These are phyloP conservation scores for Sedum album DNA, from an alignment of 164 flowering plant species.

Conservation along the genomic window DNA sequence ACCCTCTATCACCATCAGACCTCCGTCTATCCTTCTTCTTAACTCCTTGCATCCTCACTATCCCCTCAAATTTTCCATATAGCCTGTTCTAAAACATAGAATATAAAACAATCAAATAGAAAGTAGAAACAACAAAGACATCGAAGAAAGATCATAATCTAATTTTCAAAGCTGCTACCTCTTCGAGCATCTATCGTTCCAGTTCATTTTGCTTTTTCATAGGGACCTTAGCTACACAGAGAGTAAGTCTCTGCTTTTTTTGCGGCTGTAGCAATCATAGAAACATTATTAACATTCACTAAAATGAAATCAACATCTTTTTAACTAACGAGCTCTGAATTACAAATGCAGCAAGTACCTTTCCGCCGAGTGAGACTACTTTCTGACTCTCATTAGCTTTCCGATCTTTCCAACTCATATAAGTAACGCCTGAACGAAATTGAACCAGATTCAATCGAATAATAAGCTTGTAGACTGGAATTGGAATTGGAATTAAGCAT, in stretches of 20 bases:
- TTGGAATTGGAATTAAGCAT: not conserved
- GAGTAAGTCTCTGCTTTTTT: conserved; percentile 61
- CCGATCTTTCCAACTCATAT: conserved; percentile 82
- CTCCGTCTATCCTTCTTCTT: conserved; percentile 28
- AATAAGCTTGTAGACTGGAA: not conserved
- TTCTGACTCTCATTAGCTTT: conserved; percentile 65
- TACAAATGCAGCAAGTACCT: conserved; percentile 29
- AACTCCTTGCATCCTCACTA: conserved; percentile 15
- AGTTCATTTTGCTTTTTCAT: conserved; percentile 78
- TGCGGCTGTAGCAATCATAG: conserved; percentile 45
- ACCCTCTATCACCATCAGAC: conserved; percentile 44
- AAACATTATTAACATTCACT: not conserved
- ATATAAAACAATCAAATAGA: not conserved
- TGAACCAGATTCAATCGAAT: not conserved
- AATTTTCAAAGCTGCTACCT: conserved; percentile 32
- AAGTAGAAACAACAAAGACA: not conserved
- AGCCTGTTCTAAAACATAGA: conserved; percentile 26
- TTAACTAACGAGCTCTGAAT: no score
- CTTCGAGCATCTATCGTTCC: conserved; percentile 52
- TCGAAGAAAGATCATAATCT: not conserved
- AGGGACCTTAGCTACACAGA: conserved; percentile 48
- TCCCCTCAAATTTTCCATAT: conserved; percentile 45
- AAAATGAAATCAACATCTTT: no score
- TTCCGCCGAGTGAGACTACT: conserved; percentile 73
- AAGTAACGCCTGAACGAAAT: conserved; percentile 56